Base-by-base conservation (phyloP, 2,329 filamentous ascomycete species). In the Stachybotrys chartarum region DNA sequence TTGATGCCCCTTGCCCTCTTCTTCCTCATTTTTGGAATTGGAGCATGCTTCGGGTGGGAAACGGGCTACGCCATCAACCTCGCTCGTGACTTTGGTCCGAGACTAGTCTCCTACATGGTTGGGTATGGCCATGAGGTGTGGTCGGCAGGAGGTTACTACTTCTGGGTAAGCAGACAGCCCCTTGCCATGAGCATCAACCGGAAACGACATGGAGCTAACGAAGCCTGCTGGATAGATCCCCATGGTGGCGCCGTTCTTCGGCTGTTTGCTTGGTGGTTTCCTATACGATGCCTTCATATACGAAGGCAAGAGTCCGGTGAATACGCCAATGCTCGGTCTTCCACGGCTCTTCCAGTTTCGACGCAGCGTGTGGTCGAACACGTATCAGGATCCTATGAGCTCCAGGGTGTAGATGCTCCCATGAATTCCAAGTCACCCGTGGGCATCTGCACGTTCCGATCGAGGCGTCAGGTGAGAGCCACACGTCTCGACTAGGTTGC, bases 31-130 rank as follows among this genome's bases (percentile, higher is more conserved):
- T 90, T 90, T 64, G 87, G 86, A 7, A 83, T 90, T 24, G 86
- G 86, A 17, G 83, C 84, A 35, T 87, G 84, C 65, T 90, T 88
- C 63, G 87, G 87, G 7, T 90, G 85, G 85, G 82, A 90, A 68
- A 91, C 87, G 1, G 86, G 87, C 44, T 91, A 88, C 69, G 87
- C 86, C 16, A 88, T 90, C 60, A 90, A 90, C 63, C 69, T 88
- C 47, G 87, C 86, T 42, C 78, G 87, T 68, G 87, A 91, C 60
- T 87, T 90, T 64, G 85, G 85, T 1, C 86, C 86, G 10, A 75
- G 87, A 11, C 68, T 90, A 48, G 81, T 87, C 58, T 81, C 82
- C 1, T 87, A 84, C 64, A 80, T 85, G 64, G 62, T 90, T 54
- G 87, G 87, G 2, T 90, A 91, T 64, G 85, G 85, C 1, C 68